Conservation (phyloP, 345 rosid genomes). For the Theobroma cacao region DNA sequence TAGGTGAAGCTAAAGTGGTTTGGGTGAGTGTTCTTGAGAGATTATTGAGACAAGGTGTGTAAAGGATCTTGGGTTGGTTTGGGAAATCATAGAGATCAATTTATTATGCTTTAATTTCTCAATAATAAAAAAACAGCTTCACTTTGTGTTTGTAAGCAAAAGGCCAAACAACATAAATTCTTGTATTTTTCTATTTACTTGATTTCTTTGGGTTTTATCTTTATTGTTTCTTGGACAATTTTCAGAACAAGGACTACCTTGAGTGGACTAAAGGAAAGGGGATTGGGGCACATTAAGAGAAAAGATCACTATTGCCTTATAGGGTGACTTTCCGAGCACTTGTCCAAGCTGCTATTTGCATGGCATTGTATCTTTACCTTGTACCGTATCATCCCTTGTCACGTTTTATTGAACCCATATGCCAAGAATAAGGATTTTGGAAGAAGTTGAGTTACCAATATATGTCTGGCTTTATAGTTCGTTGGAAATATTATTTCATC, state of each 20-base stretch:
- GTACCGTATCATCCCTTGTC: slow-evolving; percentile 64
- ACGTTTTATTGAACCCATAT: slow-evolving; percentile 59
- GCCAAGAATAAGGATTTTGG: slow-evolving; percentile 84
- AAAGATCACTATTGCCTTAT: slow-evolving; percentile 54
- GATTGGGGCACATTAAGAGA: slow-evolving; percentile 56
- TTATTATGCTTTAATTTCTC: too few relatives aligned
- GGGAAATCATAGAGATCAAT: too few relatives aligned
- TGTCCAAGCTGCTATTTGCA: slow-evolving; percentile 75
- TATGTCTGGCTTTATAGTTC: slow-evolving; percentile 75
- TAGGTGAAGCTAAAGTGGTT: too few relatives aligned
- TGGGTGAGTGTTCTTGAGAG: too few relatives aligned
- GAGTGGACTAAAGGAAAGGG: slow-evolving; percentile 84
- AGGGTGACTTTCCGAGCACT: slow-evolving; percentile 61
- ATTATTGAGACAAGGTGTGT: too few relatives aligned
- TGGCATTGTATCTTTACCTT: slow-evolving; percentile 72
- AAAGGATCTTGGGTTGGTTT: too few relatives aligned
- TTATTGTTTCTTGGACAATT: too few relatives aligned
- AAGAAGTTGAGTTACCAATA: slow-evolving; percentile 72
- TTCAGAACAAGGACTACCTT: slow-evolving; percentile 86
- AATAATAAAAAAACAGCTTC: too few relatives aligned
- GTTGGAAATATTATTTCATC: slow-evolving; percentile 95
- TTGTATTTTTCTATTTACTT: too few relatives aligned
- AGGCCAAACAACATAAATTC: too few relatives aligned
- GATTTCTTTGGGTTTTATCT: too few relatives aligned
- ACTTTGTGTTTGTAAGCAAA: too few relatives aligned